Conservation (phyloP, 176 grass and related monocot genomes). For the Olyra latifolia region DNA sequence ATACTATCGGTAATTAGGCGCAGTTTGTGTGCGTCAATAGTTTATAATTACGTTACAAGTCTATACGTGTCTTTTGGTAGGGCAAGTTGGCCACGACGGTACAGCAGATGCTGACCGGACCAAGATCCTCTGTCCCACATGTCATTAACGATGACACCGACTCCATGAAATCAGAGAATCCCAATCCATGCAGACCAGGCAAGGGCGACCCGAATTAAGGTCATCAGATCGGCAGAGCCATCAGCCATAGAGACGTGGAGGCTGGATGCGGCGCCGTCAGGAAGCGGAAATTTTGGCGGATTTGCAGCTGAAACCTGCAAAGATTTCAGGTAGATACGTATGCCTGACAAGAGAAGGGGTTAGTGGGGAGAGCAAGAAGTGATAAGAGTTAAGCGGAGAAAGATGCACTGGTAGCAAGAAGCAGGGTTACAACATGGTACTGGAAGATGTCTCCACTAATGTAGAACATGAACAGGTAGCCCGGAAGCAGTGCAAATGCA, state of each 20-base stretch:
- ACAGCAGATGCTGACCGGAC: neutral
- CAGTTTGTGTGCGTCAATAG: neutral
- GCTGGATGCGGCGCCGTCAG: neutral
- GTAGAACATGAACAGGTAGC: neutral
- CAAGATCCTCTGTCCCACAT: no score
- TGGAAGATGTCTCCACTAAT: neutral
- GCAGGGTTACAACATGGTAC: neutral
- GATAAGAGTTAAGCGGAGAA: neutral
- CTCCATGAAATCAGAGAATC: no score
- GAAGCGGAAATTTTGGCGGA: neutral
- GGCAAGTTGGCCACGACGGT: neutral
- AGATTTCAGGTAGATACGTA: neutral
- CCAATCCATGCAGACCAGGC: no score
- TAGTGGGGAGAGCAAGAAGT: neutral
- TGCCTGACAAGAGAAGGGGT: neutral
- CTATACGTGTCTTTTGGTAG: neutral
- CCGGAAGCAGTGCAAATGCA: neutral
- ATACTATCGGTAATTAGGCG: neutral
- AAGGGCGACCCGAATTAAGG: no score
- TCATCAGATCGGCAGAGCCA: neutral
- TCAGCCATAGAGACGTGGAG: neutral
- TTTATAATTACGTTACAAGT: neutral
- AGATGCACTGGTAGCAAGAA: neutral
- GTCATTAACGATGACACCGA: no score
- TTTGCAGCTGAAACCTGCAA: neutral